Evolutionary conservation across 805 yeast species (phyloP).

Genomic region (Myxozyma sirexii): DNA sequence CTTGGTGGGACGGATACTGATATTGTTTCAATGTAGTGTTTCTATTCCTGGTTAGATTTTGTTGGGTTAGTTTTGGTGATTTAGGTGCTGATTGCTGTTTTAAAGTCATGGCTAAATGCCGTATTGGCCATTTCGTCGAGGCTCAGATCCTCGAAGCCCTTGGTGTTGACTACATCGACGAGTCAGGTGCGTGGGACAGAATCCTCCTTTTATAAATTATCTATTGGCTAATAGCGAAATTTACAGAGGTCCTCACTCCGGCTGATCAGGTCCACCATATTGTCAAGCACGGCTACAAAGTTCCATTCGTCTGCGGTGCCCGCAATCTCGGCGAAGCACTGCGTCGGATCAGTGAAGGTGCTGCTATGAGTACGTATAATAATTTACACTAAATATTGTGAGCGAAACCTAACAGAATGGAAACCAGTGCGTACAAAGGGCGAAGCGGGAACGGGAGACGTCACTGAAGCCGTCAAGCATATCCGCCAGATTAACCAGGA

Average conservation of each 20-base stretch:
- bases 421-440: conserved; percentile 69
- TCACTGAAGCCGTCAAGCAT: conserved; percentile 79
- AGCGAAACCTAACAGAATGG: not conserved
- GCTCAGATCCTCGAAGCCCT: conserved; percentile 75
- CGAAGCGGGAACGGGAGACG: conserved; percentile 88
- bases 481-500: conserved; percentile 62
- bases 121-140: conserved; percentile 82
- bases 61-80: conserved; percentile 7
- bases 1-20: not conserved
- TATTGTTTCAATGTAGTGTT: conserved; percentile 35
- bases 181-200: conserved; percentile 46
- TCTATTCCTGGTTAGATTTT: conserved; percentile 40
- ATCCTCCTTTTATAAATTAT: not conserved
- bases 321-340: conserved; percentile 80
- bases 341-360: conserved; percentile 78
- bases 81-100: not conserved
- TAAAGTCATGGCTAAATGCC: conserved; percentile 77
- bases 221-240: not conserved
- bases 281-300: conserved; percentile 58
- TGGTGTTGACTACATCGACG: conserved; percentile 79
- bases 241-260: conserved; percentile 71
- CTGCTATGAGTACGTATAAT: conserved; percentile 60
- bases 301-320: conserved; percentile 85
- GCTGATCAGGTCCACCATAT: conserved; percentile 74
- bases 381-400: not conserved